A percentile compares a stretch with the other conserved stretches of the same genome.
Conservation (phyloP, 768 basidiomycete species). For the Fistulinella prunicolor region DNA sequence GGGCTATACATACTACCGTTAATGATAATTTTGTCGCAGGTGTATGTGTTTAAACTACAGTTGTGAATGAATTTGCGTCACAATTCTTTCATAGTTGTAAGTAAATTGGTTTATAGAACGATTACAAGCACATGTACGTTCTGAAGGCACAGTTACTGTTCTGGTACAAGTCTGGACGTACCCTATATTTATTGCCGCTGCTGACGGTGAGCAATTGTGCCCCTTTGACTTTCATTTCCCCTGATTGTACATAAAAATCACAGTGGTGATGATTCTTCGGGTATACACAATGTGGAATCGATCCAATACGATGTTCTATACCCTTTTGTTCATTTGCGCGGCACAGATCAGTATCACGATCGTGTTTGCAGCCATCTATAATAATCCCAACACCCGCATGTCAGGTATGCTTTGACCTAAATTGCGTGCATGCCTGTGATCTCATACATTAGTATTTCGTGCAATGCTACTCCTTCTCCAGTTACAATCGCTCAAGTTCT, state of each 20-base stretch:
- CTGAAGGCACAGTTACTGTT: neutral
- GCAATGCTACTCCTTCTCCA: too few species aligned
- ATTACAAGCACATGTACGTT: neutral
- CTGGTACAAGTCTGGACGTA: neutral
- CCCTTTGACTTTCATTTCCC: neutral
- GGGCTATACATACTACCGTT: neutral
- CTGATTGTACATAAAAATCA: neutral
- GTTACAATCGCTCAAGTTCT: neutral
- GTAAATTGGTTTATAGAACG: neutral
- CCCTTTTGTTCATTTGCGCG: conserved; percentile 4
- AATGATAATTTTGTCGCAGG: neutral
- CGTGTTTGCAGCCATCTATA: neutral
- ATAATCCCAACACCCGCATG: neutral
- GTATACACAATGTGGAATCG: conserved; percentile 13
- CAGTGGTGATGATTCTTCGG: conserved; percentile 21
- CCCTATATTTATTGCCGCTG: neutral
- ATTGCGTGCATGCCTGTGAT: too few species aligned
- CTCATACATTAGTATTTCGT: too few species aligned
- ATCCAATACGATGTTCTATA: conserved; percentile 4
- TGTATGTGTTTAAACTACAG: neutral
- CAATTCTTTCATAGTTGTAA: neutral
- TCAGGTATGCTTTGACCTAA: too few species aligned
- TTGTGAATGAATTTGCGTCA: neutral
- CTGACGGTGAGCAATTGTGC: conserved; percentile 11
- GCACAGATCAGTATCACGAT: neutral